Evolutionary conservation across 805 yeast species (phyloP).

Genomic region (Tetrapisispora fleetii): DNA sequence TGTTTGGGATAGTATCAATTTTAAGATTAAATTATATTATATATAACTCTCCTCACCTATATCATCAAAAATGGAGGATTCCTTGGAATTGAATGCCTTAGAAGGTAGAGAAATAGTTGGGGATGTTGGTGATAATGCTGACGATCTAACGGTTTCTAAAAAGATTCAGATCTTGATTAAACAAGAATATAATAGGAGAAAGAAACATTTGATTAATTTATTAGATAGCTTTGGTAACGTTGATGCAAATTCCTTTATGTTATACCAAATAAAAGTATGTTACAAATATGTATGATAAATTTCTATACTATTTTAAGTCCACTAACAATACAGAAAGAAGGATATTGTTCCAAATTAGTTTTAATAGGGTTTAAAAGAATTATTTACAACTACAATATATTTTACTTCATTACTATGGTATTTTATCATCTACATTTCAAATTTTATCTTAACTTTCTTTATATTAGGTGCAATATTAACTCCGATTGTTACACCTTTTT

Average conservation of each 20-base stretch:
- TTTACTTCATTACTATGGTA: not conserved
- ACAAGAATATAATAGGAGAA: not conserved
- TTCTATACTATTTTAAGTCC: not conserved
- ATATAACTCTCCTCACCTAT: no score
- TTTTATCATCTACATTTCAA: not conserved
- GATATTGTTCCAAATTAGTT: no score
- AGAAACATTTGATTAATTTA: not conserved
- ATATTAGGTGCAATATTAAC: not conserved
- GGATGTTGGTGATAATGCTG: not conserved
- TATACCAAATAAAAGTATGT: conserved; percentile 3
- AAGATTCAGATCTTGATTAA: not conserved
- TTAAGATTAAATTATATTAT: no score
- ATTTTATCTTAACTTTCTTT: not conserved
- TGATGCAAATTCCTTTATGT: not conserved
- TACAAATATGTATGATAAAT: no score
- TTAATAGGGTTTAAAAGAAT: conserved; percentile 1
- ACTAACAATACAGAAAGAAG: not conserved
- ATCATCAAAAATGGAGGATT: not conserved
- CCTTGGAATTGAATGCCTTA: not conserved
- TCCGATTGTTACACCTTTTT: not conserved
- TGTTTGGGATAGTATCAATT: no score
- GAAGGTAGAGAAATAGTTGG: not conserved
- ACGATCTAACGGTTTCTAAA: not conserved
- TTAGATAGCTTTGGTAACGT: conserved; percentile 1
- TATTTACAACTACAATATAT: not conserved